phyloP scores from a whole-genome alignment of 2,329 filamentous ascomycete species.

The Monosporascus sp. region DNA sequence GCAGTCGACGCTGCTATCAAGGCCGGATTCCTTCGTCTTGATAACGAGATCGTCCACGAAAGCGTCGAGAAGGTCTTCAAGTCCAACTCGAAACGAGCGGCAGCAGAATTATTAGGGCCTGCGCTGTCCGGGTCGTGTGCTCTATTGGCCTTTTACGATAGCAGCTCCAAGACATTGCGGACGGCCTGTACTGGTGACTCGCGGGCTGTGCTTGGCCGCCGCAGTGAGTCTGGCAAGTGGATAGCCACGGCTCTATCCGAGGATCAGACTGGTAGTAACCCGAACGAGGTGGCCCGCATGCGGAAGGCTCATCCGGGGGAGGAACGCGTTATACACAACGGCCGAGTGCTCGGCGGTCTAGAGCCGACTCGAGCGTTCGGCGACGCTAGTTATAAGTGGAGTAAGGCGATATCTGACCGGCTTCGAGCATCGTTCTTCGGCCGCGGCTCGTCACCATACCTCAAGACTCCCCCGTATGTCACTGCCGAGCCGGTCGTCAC shows the following conservation, averaged over 20 bases:
- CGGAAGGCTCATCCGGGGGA: conserved; percentile 85
- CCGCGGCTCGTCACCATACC: conserved; percentile 65
- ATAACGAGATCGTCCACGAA: conserved; percentile 90
- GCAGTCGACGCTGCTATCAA: conserved; percentile 90
- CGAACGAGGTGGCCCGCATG: conserved; percentile 76
- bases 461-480: conserved; percentile 93
- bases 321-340: conserved; percentile 79
- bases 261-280: conserved; percentile 89
- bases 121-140: conserved; percentile 97
- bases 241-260: conserved; percentile 82
- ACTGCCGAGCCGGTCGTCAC: conserved; percentile 94
- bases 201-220: conserved; percentile 84
- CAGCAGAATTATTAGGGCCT: conserved; percentile 85
- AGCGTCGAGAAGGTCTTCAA: conserved; percentile 89
- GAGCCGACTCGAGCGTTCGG: conserved; percentile 94
- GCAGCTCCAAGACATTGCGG: conserved; percentile 75
- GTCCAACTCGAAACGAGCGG: conserved; percentile 80
- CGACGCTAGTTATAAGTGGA: conserved; percentile 97
- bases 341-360: conserved; percentile 83
- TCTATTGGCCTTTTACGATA: conserved; percentile 93
- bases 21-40: conserved; percentile 78
- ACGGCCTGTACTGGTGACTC: conserved; percentile 96
- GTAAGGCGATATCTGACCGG: conserved; percentile 72
- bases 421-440: conserved; percentile 86
- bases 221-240: conserved; percentile 79